Evolutionary conservation across 2,329 filamentous ascomycete genomes (phyloP).

Genomic region (Didymella pomorum): DNA sequence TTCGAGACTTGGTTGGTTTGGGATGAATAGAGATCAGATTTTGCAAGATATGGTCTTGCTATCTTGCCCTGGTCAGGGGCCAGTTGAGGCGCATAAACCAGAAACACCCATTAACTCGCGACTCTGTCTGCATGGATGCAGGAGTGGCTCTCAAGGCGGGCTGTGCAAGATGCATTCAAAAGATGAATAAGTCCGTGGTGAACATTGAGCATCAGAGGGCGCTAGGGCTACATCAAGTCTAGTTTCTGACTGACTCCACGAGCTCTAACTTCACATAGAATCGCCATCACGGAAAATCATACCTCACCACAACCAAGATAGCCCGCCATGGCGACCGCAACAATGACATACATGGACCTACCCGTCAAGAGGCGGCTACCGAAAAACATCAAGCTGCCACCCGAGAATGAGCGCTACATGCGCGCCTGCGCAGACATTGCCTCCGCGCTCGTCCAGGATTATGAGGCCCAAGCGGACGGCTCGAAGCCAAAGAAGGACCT

Average conservation of each 20-base stretch:
- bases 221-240: constrained; percentile 4
- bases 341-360: constrained; percentile 65
- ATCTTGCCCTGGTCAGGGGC: too few relatives aligned
- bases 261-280: constrained; percentile 31
- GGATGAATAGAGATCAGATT: neutral
- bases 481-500: constrained; percentile 81
- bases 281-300: constrained; percentile 29
- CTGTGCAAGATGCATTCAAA: neutral
- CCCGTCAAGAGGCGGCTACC: constrained; percentile 61
- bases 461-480: constrained; percentile 79
- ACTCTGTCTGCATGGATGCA: too few relatives aligned
- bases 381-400: constrained; percentile 79
- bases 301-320: constrained; percentile 12
- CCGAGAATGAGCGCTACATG: constrained; percentile 94
- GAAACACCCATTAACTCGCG: too few relatives aligned
- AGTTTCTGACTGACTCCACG: constrained; percentile 32
- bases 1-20: too few relatives aligned
- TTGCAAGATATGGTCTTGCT: neutral
- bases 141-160: neutral
- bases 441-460: constrained; percentile 91
- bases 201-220: neutral
- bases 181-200: neutral
- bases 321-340: constrained; percentile 63
- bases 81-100: neutral
- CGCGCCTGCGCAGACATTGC: constrained; percentile 96